Conservation (phyloP, 1,139 yeast species). For the Lodderomyces theae region DNA sequence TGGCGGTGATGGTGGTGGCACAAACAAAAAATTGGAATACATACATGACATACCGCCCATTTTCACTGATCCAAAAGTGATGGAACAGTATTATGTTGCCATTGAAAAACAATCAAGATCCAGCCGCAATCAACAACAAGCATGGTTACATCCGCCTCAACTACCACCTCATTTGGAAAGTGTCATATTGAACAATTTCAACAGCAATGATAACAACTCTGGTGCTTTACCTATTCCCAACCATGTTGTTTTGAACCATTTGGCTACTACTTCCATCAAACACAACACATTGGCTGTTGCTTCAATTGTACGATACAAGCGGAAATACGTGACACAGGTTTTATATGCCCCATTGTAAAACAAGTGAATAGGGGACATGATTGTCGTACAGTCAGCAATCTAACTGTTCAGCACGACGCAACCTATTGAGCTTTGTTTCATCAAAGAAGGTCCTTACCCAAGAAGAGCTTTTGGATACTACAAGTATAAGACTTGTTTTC, state of each 20-base stretch:
- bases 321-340: slow-evolving; percentile 49
- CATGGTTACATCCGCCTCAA: slow-evolving; percentile 64
- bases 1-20: slow-evolving; percentile 9
- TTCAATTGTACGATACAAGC: slow-evolving; percentile 45
- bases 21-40: slow-evolving; percentile 37
- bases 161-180: slow-evolving; percentile 50
- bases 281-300: slow-evolving; percentile 51
- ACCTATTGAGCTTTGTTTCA: no score
- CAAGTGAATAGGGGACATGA: no score
- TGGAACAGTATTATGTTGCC: slow-evolving; percentile 65
- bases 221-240: slow-evolving; percentile 52
- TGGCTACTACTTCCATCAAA: slow-evolving; percentile 49
- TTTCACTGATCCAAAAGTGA: slow-evolving; percentile 69
- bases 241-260: slow-evolving; percentile 45
- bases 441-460: no score
- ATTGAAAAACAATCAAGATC: slow-evolving; percentile 66
- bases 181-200: slow-evolving; percentile 46
- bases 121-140: slow-evolving; percentile 60
- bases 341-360: slow-evolving; percentile 49
- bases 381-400: no score
- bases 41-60: slow-evolving; percentile 83
- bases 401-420: no score
- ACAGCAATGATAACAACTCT: slow-evolving; percentile 46
- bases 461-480: no score
- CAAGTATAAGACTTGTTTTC: no score